Base-by-base conservation (phyloP, 148 eudicot species). In the Rhododendron kiyosumense region DNA sequence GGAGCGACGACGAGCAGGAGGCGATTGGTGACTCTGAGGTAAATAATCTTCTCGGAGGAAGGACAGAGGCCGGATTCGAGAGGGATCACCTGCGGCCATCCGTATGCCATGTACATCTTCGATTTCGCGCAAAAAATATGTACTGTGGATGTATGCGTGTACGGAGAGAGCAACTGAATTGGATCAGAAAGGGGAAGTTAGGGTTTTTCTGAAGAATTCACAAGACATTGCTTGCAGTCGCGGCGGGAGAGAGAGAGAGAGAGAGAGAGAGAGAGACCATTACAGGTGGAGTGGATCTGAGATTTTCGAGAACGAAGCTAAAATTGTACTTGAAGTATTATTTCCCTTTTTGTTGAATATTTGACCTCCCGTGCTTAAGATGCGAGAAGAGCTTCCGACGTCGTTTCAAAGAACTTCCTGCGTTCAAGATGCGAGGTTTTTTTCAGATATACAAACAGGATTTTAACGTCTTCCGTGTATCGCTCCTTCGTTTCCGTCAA, bases 71-170 rank as follows among this genome's bases (percentile, higher is more conserved):
- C 94, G 22, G 89, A 85, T 86, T 95, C 99, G 36, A 97, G 89
- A 28, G 99, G 98, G 88, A 94, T 92, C 46, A 94, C 98, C 91
- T 94, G 94, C 65, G 99, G 99, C 98, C 98, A 97, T 90, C 99
- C 99, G 75, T 96, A 96, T 38, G 98, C 92, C 98, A 96, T 95
- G 85, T 96, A 96, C 99, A 96, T 95, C 88, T 91, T 94, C 88
- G 90, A 89, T 84, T 78, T 71, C 78, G n/a, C 8, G 5, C 30
- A 9, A 61, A 67, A 71, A 67, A 5, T 30, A 28, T 32, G 20
- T 15, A 30, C 38, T 30, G 5, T 15, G 14, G 38, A 38, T 73
- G 32, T 79, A 22, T 83, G 41, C 46, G 15, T 48, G 48, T 15
- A 1, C 3, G 41, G 28, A 59, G 4, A 5, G 20, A 30, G 76